phyloP scores from a whole-genome alignment of 2,329 filamentous ascomycete genomes.

The Lachnellula subtilissima region DNA sequence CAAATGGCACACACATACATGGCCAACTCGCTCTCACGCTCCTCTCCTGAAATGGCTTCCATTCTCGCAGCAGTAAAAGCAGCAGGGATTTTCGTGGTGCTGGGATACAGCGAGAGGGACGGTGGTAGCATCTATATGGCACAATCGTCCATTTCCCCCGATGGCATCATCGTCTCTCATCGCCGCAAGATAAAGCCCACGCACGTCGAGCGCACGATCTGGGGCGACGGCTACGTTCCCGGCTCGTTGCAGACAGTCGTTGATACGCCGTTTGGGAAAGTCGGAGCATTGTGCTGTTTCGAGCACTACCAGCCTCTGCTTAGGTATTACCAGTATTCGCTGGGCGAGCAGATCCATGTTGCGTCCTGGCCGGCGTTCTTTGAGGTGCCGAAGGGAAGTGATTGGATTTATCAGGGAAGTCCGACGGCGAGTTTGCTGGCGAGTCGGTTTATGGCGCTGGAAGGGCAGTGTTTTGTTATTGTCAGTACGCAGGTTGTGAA shows the following conservation, averaged over 20 bases:
- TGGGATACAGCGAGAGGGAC: constrained; percentile 45
- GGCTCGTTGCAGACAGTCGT: constrained; percentile 47
- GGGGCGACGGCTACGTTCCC: constrained; percentile 52
- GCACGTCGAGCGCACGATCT: constrained; percentile 42
- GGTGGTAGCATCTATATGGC: constrained; percentile 41
- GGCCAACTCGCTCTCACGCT: constrained; percentile 37
- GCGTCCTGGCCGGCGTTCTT: constrained; percentile 12
- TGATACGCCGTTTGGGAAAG: constrained; percentile 30
- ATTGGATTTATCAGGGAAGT: background rate
- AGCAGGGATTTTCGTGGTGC: constrained; percentile 41
- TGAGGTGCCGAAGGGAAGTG: background rate
- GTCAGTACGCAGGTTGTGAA: constrained; percentile 9
- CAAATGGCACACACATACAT: constrained; percentile 42
- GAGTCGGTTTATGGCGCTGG: constrained; percentile 8
- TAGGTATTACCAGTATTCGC: constrained; percentile 12
- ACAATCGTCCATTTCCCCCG: constrained; percentile 47
- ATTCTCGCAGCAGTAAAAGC: constrained; percentile 43
- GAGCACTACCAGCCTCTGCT: constrained; percentile 38
- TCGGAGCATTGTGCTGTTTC: constrained; percentile 33
- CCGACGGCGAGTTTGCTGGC: background rate
- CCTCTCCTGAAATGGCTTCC: constrained; percentile 38
- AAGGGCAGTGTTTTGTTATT: constrained; percentile 11
- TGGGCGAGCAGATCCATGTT: constrained; percentile 11
- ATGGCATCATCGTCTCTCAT: constrained; percentile 39
- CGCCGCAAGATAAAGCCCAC: constrained; percentile 44